These are phyloP conservation scores for Paraphaeosphaeria minitans DNA, from an alignment of 2,329 filamentous ascomycete species.

Conservation along the genomic window DNA sequence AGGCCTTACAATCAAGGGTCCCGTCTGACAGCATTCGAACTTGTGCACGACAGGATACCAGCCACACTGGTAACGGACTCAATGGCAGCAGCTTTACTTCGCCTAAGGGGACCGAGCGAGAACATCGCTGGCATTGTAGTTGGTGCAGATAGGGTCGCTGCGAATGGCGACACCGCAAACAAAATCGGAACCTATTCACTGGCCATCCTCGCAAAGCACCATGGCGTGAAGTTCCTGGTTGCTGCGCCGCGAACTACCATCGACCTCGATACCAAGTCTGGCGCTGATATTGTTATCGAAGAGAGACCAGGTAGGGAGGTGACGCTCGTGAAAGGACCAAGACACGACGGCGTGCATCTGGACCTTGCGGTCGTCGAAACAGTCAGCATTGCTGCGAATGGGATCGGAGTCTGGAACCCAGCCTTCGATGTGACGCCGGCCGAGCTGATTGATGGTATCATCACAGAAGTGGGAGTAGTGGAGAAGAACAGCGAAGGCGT, in stretches of 20 bases:
- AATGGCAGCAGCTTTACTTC: slow-evolving; percentile 90
- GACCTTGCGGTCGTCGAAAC: slow-evolving; percentile 68
- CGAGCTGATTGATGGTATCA: slow-evolving; percentile 86
- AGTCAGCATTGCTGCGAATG: slow-evolving; percentile 77
- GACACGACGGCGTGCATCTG: slow-evolving; percentile 66
- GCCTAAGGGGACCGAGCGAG: slow-evolving; percentile 61
- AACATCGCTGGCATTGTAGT: slow-evolving; percentile 88
- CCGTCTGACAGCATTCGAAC: slow-evolving; percentile 90
- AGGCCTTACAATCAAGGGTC: slow-evolving; percentile 98
- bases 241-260: slow-evolving; percentile 95
- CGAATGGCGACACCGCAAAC: slow-evolving; percentile 97
- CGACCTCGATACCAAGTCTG: slow-evolving; percentile 78
- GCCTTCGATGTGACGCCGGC: slow-evolving; percentile 95
- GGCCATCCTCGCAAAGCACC: slow-evolving; percentile 85
- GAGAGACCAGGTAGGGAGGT: slow-evolving; percentile 82
- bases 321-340: slow-evolving; percentile 80
- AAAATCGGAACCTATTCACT: slow-evolving; percentile 96
- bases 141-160: slow-evolving; percentile 91
- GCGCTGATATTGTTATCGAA: slow-evolving; percentile 85
- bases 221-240: slow-evolving; percentile 92
- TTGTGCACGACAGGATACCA: slow-evolving; percentile 92
- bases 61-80: slow-evolving; percentile 93
- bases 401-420: slow-evolving; percentile 92
- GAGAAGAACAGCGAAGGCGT: slow-evolving; percentile 73
- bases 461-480: slow-evolving; percentile 88